phyloP scores from a whole-genome alignment of 331 rosid species.

The Malus hybrid region DNA sequence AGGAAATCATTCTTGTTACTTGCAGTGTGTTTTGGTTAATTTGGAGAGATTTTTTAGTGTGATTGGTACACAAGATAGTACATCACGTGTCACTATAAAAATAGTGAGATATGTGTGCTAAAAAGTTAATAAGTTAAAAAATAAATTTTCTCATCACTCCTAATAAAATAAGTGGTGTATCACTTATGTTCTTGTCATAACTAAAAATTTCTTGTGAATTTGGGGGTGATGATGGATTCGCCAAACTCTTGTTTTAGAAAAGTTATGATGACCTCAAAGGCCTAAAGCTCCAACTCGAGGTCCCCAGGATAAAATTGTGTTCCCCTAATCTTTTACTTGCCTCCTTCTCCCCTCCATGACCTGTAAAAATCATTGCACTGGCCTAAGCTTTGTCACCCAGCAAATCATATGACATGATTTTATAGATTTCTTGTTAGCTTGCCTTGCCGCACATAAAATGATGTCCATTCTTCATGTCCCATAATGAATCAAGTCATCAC shows the following conservation, averaged over 20 bases:
- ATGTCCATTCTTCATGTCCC: not conserved
- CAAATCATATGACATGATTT: not conserved
- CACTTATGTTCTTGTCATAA: too few relatives aligned
- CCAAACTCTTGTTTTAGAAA: conserved; percentile 22
- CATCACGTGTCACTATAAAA: too few relatives aligned
- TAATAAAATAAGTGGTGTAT: too few relatives aligned
- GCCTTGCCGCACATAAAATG: conserved; percentile 7
- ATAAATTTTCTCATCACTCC: too few relatives aligned
- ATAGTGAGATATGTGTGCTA: too few relatives aligned
- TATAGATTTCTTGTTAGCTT: not conserved
- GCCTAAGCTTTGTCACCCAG: conserved; percentile 1
- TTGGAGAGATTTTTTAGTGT: too few relatives aligned
- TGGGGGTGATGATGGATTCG: conserved; percentile 31
- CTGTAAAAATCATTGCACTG: conserved; percentile 18
- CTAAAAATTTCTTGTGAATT: not conserved
- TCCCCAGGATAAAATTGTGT: conserved; percentile 1
- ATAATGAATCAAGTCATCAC: not conserved
- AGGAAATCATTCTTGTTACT: conserved; percentile 27
- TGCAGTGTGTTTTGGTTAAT: conserved; percentile 15
- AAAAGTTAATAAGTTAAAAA: too few relatives aligned
- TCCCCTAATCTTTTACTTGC: not conserved
- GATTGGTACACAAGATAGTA: too few relatives aligned
- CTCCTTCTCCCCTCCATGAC: not conserved
- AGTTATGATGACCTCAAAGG: conserved; percentile 18
- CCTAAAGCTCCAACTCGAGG: conserved; percentile 4